A percentile compares a stretch with the other conserved stretches of the same genome.
These are phyloP conservation scores for Juglanconis juglandina DNA, from an alignment of 2,329 filamentous ascomycete genomes.

Conservation along the genomic window DNA sequence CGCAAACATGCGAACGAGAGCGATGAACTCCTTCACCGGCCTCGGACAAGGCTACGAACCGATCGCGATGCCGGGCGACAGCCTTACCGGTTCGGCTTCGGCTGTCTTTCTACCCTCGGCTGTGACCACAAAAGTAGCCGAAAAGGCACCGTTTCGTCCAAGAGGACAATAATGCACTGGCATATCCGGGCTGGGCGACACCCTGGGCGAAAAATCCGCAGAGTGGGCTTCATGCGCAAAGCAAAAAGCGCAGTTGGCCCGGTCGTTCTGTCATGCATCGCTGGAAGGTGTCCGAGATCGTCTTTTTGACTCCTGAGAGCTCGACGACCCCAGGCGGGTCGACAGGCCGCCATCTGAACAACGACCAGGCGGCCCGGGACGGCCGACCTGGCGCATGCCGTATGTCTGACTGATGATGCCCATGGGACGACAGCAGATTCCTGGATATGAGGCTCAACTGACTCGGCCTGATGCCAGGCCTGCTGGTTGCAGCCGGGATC, in stretches of 20 bases:
- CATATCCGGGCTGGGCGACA: background rate
- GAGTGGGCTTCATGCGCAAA: background rate
- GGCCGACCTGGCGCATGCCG: background rate
- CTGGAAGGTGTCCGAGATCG: background rate
- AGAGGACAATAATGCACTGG: background rate
- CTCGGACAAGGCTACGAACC: too few species aligned
- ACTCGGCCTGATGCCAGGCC: conserved; percentile 1
- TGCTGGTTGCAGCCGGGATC: background rate
- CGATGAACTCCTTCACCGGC: too few species aligned
- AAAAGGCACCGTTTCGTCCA: background rate
- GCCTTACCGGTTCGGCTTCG: too few species aligned
- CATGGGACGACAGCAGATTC: background rate
- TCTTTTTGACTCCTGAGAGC: too few species aligned
- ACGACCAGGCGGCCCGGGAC: background rate
- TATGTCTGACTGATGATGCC: background rate
- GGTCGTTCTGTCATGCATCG: background rate
- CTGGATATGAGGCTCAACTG: conserved; percentile 13
- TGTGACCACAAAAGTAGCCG: background rate
- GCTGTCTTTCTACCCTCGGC: too few species aligned
- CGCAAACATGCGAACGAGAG: too few species aligned
- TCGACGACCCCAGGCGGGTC: too few species aligned
- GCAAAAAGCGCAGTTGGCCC: too few species aligned
- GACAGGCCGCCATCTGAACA: background rate
- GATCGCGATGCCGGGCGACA: too few species aligned
- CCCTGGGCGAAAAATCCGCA: background rate